Percentiles rank a stretch among this genome's conserved stretches.
Evolutionary conservation across 345 rosid species (phyloP).

Genomic region (Gossypium sturtianum): DNA sequence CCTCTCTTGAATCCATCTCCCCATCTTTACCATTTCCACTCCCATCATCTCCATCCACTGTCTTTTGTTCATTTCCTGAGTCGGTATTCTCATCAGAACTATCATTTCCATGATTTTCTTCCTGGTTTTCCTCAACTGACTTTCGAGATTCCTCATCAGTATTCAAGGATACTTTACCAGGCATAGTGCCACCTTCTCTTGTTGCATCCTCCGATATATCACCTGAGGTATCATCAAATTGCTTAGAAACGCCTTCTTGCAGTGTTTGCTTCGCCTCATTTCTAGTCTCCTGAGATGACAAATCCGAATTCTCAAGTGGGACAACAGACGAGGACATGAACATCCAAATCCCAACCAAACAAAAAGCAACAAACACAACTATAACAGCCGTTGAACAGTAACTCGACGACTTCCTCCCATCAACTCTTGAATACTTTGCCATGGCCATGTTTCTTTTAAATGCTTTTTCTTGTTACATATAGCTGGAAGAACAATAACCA

Average conservation of each 20-base stretch:
- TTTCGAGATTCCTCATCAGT: slow-evolving; percentile 20
- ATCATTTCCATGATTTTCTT: slow-evolving; percentile 17
- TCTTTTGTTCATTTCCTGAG: slow-evolving; percentile 27
- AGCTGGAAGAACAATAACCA: slow-evolving; percentile 20
- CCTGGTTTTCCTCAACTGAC: slow-evolving; percentile 18
- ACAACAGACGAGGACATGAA: slow-evolving; percentile 64
- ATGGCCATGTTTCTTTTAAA: slow-evolving; percentile 41
- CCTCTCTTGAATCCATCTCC: slow-evolving; percentile 26
- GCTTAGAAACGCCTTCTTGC: slow-evolving; percentile 14
- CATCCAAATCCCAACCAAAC: slow-evolving; percentile 85
- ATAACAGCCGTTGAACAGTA: slow-evolving; percentile 58
- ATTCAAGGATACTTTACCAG: slow-evolving; percentile 12
- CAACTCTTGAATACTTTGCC: slow-evolving; percentile 58
- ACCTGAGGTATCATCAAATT: slow-evolving; percentile 28
- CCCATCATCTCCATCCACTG: slow-evolving; percentile 19
- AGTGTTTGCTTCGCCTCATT: slow-evolving; percentile 27
- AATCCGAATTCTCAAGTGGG: slow-evolving; percentile 33
- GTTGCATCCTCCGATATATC: slow-evolving; percentile 31
- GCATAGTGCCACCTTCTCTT: slow-evolving; percentile 25
- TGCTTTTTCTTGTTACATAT: slow-evolving; percentile 16
- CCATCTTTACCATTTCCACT: slow-evolving; percentile 22
- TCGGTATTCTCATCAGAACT: slow-evolving; percentile 28
- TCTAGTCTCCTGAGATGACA: slow-evolving; percentile 30
- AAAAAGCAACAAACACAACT: slow-evolving; percentile 53
- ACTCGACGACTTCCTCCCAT: slow-evolving; percentile 54